Evolutionary conservation across 2,329 filamentous ascomycete genomes (phyloP).

Genomic region (Scortechinia acanthostroma): DNA sequence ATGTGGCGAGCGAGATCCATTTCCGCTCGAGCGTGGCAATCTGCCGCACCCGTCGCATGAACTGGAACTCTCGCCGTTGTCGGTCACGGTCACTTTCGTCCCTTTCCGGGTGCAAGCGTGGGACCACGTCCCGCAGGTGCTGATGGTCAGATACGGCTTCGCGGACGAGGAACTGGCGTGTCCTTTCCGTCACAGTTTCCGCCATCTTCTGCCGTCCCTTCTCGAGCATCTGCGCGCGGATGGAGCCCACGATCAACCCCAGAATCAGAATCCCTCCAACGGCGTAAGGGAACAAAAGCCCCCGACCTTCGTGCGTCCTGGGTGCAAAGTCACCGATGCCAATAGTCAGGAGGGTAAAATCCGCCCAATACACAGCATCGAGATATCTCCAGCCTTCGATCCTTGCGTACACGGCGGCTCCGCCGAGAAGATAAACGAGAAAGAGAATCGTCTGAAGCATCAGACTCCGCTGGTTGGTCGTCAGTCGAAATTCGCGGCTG

Average conservation of each 20-base stretch:
- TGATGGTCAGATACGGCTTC: background rate
- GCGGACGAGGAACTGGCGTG: background rate
- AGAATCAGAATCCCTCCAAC: constrained; percentile 56
- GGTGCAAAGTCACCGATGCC: background rate
- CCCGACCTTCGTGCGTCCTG: constrained; percentile 31
- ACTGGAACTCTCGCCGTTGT: background rate
- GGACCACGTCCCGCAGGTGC: background rate
- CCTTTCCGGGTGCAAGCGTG: background rate
- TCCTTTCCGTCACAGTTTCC: background rate
- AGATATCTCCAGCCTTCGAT: constrained; percentile 44
- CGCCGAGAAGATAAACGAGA: constrained; percentile 52
- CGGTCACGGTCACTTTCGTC: background rate
- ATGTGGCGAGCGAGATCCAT: background rate
- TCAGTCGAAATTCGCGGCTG: constrained; percentile 45
- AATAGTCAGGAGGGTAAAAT: constrained; percentile 21
- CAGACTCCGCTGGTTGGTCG: constrained; percentile 52
- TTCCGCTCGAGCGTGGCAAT: background rate
- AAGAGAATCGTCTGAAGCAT: constrained; percentile 59
- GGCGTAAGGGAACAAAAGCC: constrained; percentile 54
- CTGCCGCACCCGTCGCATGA: background rate
- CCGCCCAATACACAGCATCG: constrained; percentile 44
- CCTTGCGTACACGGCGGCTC: constrained; percentile 43
- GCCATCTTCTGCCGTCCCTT: background rate
- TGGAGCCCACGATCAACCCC: constrained; percentile 49
- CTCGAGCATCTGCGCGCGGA: constrained; percentile 24